A percentile compares a stretch with the other conserved stretches of the same genome.
These are phyloP conservation scores for Candida qinlingensis DNA, from an alignment of 805 yeast genomes.

Conservation along the genomic window DNA sequence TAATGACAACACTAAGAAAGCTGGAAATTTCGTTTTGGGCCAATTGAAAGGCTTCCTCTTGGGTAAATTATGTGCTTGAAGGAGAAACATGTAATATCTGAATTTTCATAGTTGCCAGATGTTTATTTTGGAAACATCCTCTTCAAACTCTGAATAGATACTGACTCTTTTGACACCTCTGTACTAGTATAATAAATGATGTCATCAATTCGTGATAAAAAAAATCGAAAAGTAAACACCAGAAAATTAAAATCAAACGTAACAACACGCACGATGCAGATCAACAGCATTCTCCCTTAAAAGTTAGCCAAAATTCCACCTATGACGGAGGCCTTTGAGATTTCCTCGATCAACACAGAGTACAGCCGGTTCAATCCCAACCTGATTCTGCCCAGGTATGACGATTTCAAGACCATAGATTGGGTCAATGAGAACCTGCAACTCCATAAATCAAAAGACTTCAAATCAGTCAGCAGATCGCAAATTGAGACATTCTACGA, in stretches of 20 bases:
- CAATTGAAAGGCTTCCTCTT: constrained; percentile 9
- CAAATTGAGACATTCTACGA: constrained; percentile 10
- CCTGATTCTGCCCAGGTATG: constrained; percentile 37
- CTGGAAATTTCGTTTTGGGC: constrained; percentile 17
- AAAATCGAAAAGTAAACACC: too few relatives aligned
- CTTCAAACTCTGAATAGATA: too few relatives aligned
- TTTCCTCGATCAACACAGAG: neutral
- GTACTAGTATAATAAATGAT: too few relatives aligned
- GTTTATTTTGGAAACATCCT: too few relatives aligned
- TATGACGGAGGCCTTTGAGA: constrained; percentile 2
- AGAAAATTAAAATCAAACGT: too few relatives aligned
- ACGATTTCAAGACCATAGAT: constrained; percentile 61
- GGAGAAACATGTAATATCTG: neutral
- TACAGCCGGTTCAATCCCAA: neutral
- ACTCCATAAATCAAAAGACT: constrained; percentile 32
- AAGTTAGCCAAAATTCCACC: neutral
- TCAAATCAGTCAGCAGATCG: constrained; percentile 2
- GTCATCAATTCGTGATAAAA: too few relatives aligned
- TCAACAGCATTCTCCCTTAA: too few relatives aligned
- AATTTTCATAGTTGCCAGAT: too few relatives aligned
- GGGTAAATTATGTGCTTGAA: neutral
- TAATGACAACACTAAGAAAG: constrained; percentile 23
- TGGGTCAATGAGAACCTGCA: constrained; percentile 60
- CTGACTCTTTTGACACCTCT: too few relatives aligned
- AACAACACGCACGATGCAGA: too few relatives aligned